Conservation (phyloP, 1,284 basidiomycete species). For the Stereum hirsutum region DNA sequence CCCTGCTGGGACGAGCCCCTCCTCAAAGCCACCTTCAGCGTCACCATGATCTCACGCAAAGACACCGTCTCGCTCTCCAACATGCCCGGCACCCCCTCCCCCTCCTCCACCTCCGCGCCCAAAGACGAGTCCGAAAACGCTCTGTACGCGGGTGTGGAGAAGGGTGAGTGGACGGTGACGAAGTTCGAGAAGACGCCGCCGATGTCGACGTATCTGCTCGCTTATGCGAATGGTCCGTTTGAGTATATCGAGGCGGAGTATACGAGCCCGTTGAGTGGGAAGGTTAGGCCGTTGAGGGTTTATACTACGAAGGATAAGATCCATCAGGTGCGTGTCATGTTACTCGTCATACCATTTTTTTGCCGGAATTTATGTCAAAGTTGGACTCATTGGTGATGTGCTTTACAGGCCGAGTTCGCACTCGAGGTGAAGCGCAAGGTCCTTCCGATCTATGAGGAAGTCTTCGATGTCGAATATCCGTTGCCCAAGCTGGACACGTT, state of each 20-base stretch:
- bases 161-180: slow-evolving; percentile 72
- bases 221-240: slow-evolving; percentile 86
- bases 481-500: slow-evolving; percentile 91
- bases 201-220: slow-evolving; percentile 90
- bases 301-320: too few relatives aligned
- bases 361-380: too few relatives aligned
- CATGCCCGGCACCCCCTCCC: slow-evolving; percentile 70
- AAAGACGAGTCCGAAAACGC: slow-evolving; percentile 3
- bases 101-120: slow-evolving; percentile 28
- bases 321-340: too few relatives aligned
- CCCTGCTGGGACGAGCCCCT: slow-evolving; percentile 93
- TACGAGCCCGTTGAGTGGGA: slow-evolving; percentile 75
- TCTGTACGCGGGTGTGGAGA: slow-evolving; percentile 11
- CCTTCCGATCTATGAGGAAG: slow-evolving; percentile 88
- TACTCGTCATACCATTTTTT: too few relatives aligned
- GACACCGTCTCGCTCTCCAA: slow-evolving; percentile 78
- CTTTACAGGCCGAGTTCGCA: slow-evolving; percentile 76
- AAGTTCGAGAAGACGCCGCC: slow-evolving; percentile 70
- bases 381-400: too few relatives aligned
- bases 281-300: slow-evolving; percentile 76
- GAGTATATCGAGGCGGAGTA: slow-evolving; percentile 70
- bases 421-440: slow-evolving; percentile 86
- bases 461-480: slow-evolving; percentile 88
- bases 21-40: slow-evolving; percentile 80
- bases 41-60: slow-evolving; percentile 80